Evolutionary conservation across 139 green algal species (phyloP).

Genomic region (Coelastrella sp.): DNA sequence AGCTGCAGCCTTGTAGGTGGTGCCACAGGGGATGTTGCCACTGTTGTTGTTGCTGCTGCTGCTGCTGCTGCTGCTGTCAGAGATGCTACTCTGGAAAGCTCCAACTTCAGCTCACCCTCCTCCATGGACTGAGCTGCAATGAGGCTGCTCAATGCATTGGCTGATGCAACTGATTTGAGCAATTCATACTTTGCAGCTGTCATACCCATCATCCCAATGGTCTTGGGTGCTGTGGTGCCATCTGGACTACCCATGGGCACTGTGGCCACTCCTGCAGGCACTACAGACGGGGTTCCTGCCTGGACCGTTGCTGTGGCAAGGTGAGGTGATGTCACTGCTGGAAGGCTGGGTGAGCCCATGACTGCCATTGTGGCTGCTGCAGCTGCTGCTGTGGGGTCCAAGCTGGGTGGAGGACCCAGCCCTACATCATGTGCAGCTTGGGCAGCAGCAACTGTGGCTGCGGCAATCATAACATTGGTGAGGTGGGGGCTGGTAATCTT

Average conservation of each 20-base stretch:
- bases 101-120: constrained; percentile 14
- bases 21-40: neutral
- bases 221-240: neutral
- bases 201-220: neutral
- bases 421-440: constrained; percentile 6
- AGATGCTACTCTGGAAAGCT: neutral
- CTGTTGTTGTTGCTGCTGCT: constrained; percentile 1
- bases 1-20: neutral
- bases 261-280: neutral
- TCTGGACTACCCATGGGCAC: neutral
- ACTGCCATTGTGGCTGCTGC: neutral
- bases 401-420: neutral
- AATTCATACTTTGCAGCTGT: neutral
- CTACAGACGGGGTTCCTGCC: neutral
- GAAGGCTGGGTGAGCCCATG: neutral
- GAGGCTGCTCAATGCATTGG: neutral
- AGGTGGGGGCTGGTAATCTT: neutral
- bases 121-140: constrained; percentile 1
- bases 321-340: neutral
- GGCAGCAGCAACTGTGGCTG: constrained; percentile 31
- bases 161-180: neutral
- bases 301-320: neutral
- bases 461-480: constrained; percentile 15
- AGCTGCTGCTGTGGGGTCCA: neutral
- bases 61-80: constrained; percentile 1